These are phyloP conservation scores for Lecanicillium sp. DNA, from an alignment of 2,329 filamentous ascomycete species.

Conservation along the genomic window DNA sequence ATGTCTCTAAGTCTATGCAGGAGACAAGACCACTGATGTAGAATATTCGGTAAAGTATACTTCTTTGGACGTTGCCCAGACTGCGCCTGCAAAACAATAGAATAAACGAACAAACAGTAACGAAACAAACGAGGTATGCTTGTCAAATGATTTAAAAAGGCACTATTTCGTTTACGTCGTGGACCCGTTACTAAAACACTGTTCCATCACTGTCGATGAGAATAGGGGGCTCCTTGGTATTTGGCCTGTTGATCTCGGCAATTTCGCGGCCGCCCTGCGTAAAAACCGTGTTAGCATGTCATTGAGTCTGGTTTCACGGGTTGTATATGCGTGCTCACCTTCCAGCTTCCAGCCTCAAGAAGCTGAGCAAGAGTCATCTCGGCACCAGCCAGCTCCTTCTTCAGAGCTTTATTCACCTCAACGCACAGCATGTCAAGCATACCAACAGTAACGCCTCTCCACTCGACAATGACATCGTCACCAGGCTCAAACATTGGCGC, in stretches of 20 bases:
- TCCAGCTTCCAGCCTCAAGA: slow-evolving; percentile 95
- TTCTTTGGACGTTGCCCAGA: too few species aligned
- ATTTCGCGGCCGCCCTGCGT: slow-evolving; percentile 81
- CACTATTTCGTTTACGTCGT: too few species aligned
- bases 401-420: slow-evolving; percentile 56
- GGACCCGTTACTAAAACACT: slow-evolving; percentile 59
- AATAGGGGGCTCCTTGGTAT: slow-evolving; percentile 94
- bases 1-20: too few species aligned
- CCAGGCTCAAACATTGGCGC: slow-evolving; percentile 51
- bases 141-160: too few species aligned
- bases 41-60: too few species aligned
- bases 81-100: too few species aligned
- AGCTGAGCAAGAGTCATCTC: slow-evolving; percentile 79
- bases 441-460: slow-evolving; percentile 56
- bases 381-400: slow-evolving; percentile 54
- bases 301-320: too few species aligned
- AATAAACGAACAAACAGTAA: too few species aligned
- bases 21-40: too few species aligned
- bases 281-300: not conserved
- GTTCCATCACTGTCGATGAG: slow-evolving; percentile 95
- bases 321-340: too few species aligned
- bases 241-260: slow-evolving; percentile 89
- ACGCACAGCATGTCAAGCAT: slow-evolving; percentile 47
- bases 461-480: slow-evolving; percentile 57
- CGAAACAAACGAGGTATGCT: too few species aligned